Evolutionary conservation across 2,329 filamentous ascomycete genomes (phyloP).

Genomic region (Ceratocystis ficicola): DNA sequence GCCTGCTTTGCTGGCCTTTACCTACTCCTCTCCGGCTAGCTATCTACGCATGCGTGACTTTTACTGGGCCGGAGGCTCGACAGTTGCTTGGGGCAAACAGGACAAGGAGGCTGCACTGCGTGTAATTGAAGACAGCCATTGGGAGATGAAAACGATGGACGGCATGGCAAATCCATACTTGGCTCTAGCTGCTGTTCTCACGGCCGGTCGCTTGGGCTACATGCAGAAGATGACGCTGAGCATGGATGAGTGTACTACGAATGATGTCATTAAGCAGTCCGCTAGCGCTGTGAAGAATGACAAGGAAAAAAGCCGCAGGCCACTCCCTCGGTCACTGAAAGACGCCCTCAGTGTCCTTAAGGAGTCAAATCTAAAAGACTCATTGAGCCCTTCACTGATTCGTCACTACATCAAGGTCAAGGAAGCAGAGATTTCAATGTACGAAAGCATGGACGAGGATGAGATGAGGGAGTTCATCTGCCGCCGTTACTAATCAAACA

Average conservation of each 20-base stretch:
- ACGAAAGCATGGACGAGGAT: constrained; percentile 37
- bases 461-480: constrained; percentile 48
- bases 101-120: constrained; percentile 66
- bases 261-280: constrained; percentile 43
- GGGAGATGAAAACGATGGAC: constrained; percentile 70
- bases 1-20: constrained; percentile 54
- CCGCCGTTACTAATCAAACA: constrained; percentile 45
- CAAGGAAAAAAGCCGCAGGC: neutral
- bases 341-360: constrained; percentile 43
- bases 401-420: constrained; percentile 48
- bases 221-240: constrained; percentile 29
- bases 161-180: constrained; percentile 70
- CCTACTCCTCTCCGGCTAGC: constrained; percentile 51
- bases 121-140: constrained; percentile 53
- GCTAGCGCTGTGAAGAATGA: constrained; percentile 24
- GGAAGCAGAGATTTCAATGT: constrained; percentile 41
- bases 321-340: constrained; percentile 41
- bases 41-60: constrained; percentile 58
- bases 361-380: constrained; percentile 36
- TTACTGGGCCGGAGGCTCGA: constrained; percentile 66
- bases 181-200: constrained; percentile 31
- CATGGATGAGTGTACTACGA: constrained; percentile 39
- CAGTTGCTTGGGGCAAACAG: constrained; percentile 69
- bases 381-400: constrained; percentile 41
- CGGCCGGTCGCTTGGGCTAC: constrained; percentile 26